A percentile compares a stretch with the other conserved stretches of the same genome.
Evolutionary conservation across 768 basidiomycete species (phyloP).

Genomic region (Pleurotus djamor): DNA sequence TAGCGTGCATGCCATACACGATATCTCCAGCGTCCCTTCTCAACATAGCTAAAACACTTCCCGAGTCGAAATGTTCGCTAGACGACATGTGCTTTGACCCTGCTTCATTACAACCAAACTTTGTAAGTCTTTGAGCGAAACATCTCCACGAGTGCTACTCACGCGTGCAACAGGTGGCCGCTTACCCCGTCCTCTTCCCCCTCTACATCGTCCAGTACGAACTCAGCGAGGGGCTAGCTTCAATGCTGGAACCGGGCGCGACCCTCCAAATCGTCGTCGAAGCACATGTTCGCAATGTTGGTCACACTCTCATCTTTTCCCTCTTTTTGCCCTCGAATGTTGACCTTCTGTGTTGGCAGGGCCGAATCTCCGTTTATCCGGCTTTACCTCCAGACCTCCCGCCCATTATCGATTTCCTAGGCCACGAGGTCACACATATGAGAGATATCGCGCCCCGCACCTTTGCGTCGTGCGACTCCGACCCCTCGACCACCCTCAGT

Average conservation of each 20-base stretch:
- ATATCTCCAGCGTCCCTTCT: slow-evolving; percentile 49
- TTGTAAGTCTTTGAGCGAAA: slow-evolving; percentile 32
- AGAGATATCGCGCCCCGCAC: slow-evolving; percentile 12
- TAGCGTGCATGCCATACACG: slow-evolving; percentile 57
- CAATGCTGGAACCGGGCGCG: slow-evolving; percentile 6
- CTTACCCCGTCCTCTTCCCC: slow-evolving; percentile 64
- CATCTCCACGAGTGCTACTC: neutral
- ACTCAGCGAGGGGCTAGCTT: slow-evolving; percentile 12
- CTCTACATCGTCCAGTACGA: slow-evolving; percentile 58
- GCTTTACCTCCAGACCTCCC: slow-evolving; percentile 6
- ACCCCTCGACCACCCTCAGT: neutral
- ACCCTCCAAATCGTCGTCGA: slow-evolving; percentile 26
- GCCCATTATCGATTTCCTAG: neutral
- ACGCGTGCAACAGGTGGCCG: slow-evolving; percentile 41
- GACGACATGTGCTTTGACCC: slow-evolving; percentile 38
- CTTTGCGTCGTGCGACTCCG: neutral
- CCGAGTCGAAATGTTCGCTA: slow-evolving; percentile 31
- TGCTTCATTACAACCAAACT: slow-evolving; percentile 35
- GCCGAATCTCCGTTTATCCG: slow-evolving; percentile 10
- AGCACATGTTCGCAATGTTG: slow-evolving; percentile 25
- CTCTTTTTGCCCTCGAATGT: neutral
- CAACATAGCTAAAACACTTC: slow-evolving; percentile 27
- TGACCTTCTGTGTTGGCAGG: slow-evolving; percentile 7
- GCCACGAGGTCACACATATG: slow-evolving; percentile 11
- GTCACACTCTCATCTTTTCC: slow-evolving; percentile 8